phyloP scores from a whole-genome alignment of 2,329 filamentous ascomycete species.

The Aspergillus aculeatus region DNA sequence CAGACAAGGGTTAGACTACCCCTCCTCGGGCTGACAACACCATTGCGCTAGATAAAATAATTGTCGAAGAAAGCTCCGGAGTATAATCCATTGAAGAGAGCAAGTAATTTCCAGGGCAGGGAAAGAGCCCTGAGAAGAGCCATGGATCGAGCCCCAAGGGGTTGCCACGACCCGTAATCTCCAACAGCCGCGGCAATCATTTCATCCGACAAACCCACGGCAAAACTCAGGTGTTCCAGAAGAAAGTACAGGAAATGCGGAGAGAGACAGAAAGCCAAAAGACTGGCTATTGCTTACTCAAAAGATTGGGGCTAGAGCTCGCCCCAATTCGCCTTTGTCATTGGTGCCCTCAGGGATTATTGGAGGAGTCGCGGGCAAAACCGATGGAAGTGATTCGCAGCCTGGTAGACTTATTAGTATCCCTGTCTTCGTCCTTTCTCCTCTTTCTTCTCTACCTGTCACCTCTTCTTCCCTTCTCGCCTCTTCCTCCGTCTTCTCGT shows the following conservation, averaged over 20 bases:
- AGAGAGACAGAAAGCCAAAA: constrained; percentile 6
- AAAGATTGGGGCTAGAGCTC: constrained; percentile 20
- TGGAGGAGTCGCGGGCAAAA: constrained; percentile 1
- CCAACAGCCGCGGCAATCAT: not conserved
- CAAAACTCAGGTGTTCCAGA: not conserved
- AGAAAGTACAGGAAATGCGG: constrained; percentile 17
- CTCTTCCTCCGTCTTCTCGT: constrained; percentile 1
- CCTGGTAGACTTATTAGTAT: constrained; percentile 13
- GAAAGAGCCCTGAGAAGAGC: not conserved
- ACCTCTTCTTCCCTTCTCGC: constrained; percentile 9
- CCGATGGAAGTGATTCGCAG: constrained; percentile 4
- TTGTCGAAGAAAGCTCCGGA: not conserved
- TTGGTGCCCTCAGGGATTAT: constrained; percentile 15
- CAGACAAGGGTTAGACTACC: not conserved
- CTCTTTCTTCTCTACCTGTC: constrained; percentile 13
- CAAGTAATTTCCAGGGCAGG: not conserved
- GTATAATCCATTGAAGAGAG: not conserved
- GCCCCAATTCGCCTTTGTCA: constrained; percentile 9
- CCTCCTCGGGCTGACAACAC: not conserved
- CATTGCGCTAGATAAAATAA: not conserved
- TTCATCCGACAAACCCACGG: not conserved
- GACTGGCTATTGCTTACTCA: constrained; percentile 18
- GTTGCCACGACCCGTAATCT: not conserved
- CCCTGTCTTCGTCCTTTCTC: constrained; percentile 14
- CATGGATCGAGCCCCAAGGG: not conserved